phyloP scores from a whole-genome alignment of 148 eudicot genomes.

The Vaccinium darrowii region DNA sequence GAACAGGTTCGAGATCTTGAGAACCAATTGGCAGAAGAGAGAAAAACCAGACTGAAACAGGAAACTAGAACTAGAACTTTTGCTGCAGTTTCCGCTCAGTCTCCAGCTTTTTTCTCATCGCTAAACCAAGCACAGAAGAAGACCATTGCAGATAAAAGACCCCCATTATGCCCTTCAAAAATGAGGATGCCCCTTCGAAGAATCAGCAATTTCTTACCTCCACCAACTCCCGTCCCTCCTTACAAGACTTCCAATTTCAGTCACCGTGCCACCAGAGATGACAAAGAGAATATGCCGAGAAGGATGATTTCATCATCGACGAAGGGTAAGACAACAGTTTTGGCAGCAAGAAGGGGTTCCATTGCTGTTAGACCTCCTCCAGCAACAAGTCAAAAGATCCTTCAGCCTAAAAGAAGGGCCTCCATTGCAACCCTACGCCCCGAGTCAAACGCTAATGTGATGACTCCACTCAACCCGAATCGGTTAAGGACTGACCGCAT shows the following conservation, averaged over 20 bases:
- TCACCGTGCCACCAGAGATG: slow-evolving; percentile 30
- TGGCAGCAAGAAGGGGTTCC: slow-evolving; percentile 63
- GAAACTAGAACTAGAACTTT: slow-evolving; percentile 56
- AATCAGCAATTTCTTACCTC: slow-evolving; percentile 61
- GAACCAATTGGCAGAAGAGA: slow-evolving; percentile 72
- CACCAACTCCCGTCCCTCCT: slow-evolving; percentile 39
- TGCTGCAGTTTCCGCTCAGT: slow-evolving; percentile 52
- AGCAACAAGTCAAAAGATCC: slow-evolving; percentile 16
- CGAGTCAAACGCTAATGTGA: slow-evolving; percentile 24
- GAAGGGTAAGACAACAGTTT: slow-evolving; percentile 21
- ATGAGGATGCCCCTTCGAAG: slow-evolving; percentile 66
- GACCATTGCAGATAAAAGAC: slow-evolving; percentile 52
- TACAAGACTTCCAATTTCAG: slow-evolving; percentile 38
- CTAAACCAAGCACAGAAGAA: slow-evolving; percentile 44
- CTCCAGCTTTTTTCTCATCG: slow-evolving; percentile 33
- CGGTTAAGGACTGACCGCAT: slow-evolving; percentile 38
- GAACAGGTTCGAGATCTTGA: slow-evolving; percentile 80
- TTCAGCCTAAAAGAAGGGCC: slow-evolving; percentile 62
- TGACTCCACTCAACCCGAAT: slow-evolving; percentile 35
- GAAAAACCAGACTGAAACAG: slow-evolving; percentile 72
- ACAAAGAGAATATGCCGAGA: slow-evolving; percentile 59
- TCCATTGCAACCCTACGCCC: slow-evolving; percentile 50
- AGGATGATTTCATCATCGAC: slow-evolving; percentile 19
- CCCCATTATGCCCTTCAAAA: slow-evolving; percentile 71
- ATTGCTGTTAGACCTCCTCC: slow-evolving; percentile 49